Evolutionary conservation across 2,329 filamentous ascomycete genomes (phyloP).

Genomic region (Penicillium sp.): DNA sequence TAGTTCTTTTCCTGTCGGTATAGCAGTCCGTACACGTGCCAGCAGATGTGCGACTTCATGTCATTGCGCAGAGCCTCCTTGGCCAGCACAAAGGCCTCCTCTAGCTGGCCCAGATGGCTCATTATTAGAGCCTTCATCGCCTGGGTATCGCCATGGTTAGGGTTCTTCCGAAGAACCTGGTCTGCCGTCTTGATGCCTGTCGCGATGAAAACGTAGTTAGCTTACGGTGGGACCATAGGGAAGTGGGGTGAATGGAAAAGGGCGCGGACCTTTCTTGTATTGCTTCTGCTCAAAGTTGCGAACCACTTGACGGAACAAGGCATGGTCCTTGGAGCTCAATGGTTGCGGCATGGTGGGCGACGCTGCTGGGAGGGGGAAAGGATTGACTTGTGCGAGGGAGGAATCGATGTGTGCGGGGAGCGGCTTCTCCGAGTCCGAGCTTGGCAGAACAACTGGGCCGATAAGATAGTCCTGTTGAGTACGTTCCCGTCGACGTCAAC

Average conservation of each 20-base stretch:
- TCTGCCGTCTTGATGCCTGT: constrained; percentile 90
- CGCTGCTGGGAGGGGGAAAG: constrained; percentile 31
- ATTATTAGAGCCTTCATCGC: constrained; percentile 99
- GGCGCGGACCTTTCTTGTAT: constrained; percentile 75
- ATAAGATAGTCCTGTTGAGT: constrained; percentile 26
- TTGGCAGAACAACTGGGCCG: constrained; percentile 29
- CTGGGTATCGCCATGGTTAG: constrained; percentile 95
- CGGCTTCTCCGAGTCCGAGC: constrained; percentile 33
- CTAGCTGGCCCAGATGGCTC: constrained; percentile 86
- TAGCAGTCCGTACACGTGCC: constrained; percentile 96
- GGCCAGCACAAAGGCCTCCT: constrained; percentile 90
- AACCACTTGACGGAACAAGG: constrained; percentile 92
- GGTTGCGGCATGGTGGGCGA: constrained; percentile 50
- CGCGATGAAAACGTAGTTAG: constrained; percentile 27
- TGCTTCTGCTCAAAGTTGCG: constrained; percentile 98
- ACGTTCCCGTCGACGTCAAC: constrained; percentile 5
- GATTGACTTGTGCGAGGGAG: constrained; percentile 38
- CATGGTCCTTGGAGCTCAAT: constrained; percentile 78
- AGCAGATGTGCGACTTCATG: constrained; percentile 99
- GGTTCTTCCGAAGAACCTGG: constrained; percentile 91
- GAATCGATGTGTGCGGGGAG: constrained; percentile 44
- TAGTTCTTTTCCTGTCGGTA: constrained; percentile 96
- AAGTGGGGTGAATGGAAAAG: constrained; percentile 6
- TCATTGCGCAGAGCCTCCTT: constrained; percentile 92
- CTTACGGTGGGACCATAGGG: constrained; percentile 17